phyloP scores from a whole-genome alignment of 768 basidiomycete species.

The Sutorius australiensis region DNA sequence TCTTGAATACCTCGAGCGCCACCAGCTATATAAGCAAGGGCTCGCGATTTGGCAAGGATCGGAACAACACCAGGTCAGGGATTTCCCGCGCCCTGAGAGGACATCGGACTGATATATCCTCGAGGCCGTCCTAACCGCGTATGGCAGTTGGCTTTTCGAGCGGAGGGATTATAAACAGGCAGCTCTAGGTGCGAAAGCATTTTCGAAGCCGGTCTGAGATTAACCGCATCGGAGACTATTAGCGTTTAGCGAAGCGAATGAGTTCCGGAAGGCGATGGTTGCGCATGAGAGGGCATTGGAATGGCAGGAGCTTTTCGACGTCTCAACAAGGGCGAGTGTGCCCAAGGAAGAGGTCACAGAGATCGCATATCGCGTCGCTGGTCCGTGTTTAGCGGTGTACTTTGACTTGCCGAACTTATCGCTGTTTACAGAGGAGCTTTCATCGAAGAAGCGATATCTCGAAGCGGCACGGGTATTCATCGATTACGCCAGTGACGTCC shows the following conservation, averaged over 20 bases:
- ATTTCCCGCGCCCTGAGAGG: background rate
- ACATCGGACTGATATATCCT: conserved; percentile 8
- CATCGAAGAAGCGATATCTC: conserved; percentile 69
- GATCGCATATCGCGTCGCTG: conserved; percentile 75
- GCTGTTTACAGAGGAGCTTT: conserved; percentile 63
- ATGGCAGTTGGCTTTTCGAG: conserved; percentile 87
- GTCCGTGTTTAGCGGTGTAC: conserved; percentile 39
- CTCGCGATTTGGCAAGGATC: conserved; percentile 70
- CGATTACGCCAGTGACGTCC: conserved; percentile 78
- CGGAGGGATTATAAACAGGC: conserved; percentile 79
- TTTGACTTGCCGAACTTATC: conserved; percentile 1
- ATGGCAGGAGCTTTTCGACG: conserved; percentile 90
- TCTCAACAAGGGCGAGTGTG: conserved; percentile 54
- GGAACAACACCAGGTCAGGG: conserved; percentile 56
- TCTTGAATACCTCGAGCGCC: conserved; percentile 68
- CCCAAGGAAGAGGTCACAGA: conserved; percentile 54
- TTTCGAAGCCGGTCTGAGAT: background rate
- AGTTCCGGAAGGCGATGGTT: conserved; percentile 71
- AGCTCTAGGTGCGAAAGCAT: conserved; percentile 58
- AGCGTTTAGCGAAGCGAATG: conserved; percentile 74
- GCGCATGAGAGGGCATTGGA: conserved; percentile 83
- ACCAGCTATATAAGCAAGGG: conserved; percentile 73
- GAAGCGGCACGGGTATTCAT: conserved; percentile 83
- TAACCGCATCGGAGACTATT: conserved; percentile 9
- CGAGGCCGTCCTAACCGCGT: conserved; percentile 68